phyloP scores from a whole-genome alignment of 495 filamentous ascomycete species.

The Penicillium subrubescens region DNA sequence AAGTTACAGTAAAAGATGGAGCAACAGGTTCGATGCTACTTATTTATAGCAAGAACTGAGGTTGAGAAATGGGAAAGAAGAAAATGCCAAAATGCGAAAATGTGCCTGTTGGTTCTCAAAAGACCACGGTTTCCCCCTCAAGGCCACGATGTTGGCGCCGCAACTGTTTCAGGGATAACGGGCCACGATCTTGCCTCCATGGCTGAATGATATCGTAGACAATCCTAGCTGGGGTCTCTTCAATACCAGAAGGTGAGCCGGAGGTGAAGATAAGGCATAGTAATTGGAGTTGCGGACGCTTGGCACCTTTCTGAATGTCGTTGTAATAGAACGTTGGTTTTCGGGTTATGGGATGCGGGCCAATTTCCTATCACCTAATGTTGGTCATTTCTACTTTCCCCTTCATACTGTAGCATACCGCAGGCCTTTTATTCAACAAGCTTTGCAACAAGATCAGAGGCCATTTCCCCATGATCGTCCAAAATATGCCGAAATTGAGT shows the following conservation, averaged over 20 bases:
- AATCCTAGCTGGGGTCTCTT: background rate
- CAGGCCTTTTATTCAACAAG: background rate
- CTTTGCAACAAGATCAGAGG: conserved; percentile 3
- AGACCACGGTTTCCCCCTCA: background rate
- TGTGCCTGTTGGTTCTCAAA: background rate
- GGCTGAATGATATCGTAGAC: background rate
- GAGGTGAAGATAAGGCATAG: background rate
- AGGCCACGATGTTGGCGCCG: background rate
- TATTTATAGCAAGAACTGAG: background rate
- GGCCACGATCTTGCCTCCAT: background rate
- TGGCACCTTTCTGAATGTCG: background rate
- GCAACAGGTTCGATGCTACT: background rate
- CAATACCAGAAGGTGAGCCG: background rate
- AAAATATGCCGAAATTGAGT: conserved; percentile 5
- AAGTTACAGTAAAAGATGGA: background rate
- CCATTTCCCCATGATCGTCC: background rate
- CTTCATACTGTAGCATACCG: background rate
- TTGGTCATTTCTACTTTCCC: background rate
- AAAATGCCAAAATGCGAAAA: background rate
- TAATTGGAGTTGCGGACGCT: background rate
- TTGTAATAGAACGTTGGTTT: background rate
- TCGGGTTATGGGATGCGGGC: background rate
- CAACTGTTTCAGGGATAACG: background rate
- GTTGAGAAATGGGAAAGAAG: background rate
- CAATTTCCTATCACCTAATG: background rate